Conservation (phyloP, 306 rosid species). For the Trifolium repens region DNA sequence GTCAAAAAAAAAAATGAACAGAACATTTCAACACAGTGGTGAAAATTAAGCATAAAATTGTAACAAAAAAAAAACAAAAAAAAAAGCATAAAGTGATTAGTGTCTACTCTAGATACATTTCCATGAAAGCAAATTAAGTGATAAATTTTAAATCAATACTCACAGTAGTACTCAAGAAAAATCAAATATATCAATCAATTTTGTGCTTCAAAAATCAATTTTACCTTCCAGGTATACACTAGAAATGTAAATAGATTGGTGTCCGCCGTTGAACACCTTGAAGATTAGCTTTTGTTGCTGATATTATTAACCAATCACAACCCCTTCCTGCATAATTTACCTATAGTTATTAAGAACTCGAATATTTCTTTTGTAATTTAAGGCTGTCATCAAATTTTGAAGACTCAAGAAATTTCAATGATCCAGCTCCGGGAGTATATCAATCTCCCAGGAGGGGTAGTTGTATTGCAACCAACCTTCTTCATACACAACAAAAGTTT, state of each 20-base stretch:
- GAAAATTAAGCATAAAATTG: neutral
- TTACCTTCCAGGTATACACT: neutral
- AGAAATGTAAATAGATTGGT: neutral
- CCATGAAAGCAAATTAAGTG: neutral
- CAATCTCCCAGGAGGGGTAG: neutral
- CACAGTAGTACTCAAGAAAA: neutral
- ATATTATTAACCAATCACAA: neutral
- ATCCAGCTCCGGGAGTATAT: constrained; percentile 1
- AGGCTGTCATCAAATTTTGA: neutral
- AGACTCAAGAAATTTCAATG: neutral
- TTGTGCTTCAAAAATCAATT: neutral
- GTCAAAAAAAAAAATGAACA: neutral
- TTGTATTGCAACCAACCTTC: constrained; percentile 1
- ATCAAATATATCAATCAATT: neutral
- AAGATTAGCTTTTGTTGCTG: neutral
- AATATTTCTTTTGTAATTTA: neutral
- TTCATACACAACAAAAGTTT: constrained; percentile 36
- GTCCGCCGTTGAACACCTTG: neutral
- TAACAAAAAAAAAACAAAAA: too few species aligned
- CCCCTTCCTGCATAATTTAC: neutral
- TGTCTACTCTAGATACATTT: neutral
- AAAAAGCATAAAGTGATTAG: neutral
- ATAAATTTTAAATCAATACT: neutral
- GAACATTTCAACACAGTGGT: neutral
- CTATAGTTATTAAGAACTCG: neutral